A percentile compares a stretch with the other conserved stretches of the same genome.
These are phyloP conservation scores for Alternaria infectoria DNA, from an alignment of 2,329 filamentous ascomycete genomes.

Conservation along the genomic window DNA sequence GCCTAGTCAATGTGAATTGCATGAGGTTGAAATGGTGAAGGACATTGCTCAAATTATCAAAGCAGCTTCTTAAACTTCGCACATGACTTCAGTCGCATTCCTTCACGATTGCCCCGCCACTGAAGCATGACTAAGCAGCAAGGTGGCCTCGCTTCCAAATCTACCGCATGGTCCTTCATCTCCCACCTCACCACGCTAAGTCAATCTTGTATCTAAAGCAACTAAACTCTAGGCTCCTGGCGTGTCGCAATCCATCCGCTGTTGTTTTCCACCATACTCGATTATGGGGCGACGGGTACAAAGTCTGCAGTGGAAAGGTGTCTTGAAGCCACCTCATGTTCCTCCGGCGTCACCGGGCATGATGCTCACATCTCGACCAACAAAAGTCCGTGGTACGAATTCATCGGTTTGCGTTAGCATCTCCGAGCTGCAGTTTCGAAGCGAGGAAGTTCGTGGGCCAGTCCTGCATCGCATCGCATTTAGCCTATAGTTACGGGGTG, in stretches of 20 bases:
- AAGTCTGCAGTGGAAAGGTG: neutral
- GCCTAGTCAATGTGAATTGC: no score
- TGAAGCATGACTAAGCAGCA: neutral
- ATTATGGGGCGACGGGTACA: neutral
- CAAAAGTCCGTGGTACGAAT: neutral
- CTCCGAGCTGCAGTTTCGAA: neutral
- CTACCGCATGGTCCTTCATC: neutral
- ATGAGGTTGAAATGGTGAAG: no score
- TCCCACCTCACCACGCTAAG: neutral
- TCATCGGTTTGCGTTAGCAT: neutral
- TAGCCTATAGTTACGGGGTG: neutral
- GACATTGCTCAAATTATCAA: no score
- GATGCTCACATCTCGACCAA: neutral
- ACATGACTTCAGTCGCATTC: no score
- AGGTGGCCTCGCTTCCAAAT: neutral
- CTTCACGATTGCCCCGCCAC: no score
- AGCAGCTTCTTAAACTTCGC: no score
- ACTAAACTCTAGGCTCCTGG: neutral
- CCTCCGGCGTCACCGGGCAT: neutral
- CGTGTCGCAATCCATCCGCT: neutral
- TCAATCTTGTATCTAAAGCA: neutral
- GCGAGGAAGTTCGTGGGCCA: neutral
- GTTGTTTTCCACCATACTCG: neutral
- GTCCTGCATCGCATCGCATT: neutral
- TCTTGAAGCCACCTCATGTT: neutral